Evolutionary conservation across 495 filamentous ascomycete species (phyloP), one percentile per base, ranked within the genome.

Genomic region (Hyaloscypha finlandica): DNA sequence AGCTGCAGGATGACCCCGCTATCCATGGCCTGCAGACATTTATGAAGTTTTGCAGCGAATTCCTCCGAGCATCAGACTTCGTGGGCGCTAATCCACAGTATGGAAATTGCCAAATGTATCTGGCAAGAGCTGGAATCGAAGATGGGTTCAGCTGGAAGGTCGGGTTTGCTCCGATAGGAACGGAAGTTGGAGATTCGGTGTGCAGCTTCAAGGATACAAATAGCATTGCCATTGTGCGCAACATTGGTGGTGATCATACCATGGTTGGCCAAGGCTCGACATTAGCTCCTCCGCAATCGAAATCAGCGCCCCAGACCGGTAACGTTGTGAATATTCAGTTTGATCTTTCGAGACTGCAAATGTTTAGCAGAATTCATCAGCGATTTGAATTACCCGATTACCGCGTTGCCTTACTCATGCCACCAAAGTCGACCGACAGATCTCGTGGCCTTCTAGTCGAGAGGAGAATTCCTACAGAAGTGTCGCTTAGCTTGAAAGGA

Each of bases 171-270:
- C 57, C 57, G 6, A 6, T 39, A 14, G 33, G 33, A 16, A 60
- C 57, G 30, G 32, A 32, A 22, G 6, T 33, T 20, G 57, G 57
- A 32, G 57, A 60, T n/a, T 33, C 33, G 29, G 33, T 60, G 11
- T 60, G 33, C 33, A 60, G 29, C 30, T 60, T 60, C 33, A 60
- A 60, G n/a, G 57, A 60, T 19, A 60, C 57, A 32, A 39, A 60
- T 60, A 39, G 39, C n/a, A 60, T 60, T 22, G 57, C 57, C 6
- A 39, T 60, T 11, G 57, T 60, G 8, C 29, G 57, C 25, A 39
- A 60, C 8, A 39, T 39, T 8, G 30, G 12, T 4, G 57, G 57
- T 39, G 30, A 60, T 22, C 29, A 33, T 60, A 37, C 12, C 4
- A 60, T 60, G 29, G 57, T 60, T 39, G 57, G 57, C n/a, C 57